Evolutionary conservation across 2,329 filamentous ascomycete genomes (phyloP), one percentile per base, ranked within the genome.

Genomic region (Colletotrichum graminicola): DNA sequence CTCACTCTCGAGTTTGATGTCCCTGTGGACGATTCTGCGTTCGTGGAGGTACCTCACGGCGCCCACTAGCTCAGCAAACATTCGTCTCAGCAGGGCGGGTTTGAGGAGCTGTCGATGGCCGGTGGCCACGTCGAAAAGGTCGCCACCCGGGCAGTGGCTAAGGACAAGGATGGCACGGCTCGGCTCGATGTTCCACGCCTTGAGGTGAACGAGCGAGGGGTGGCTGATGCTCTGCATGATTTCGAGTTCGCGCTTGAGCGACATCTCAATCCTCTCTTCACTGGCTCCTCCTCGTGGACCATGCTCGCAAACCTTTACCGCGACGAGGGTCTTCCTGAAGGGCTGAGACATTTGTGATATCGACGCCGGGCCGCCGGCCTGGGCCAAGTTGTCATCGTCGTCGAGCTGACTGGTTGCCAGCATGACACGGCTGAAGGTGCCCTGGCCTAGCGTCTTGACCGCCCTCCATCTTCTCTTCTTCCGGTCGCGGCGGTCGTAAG

Each of bases 1-100:
- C 91, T 82, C 88, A 96, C 93, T 89, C 86, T 99, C 96, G 71
- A 99, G 91, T 83, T 99, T 99, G 82, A 99, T 97, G 81, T 99
- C 96, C 72, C 96, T 91, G 80, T 99, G 96, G 65, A 98, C 95
- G 78, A 99, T 97, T 75, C 90, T 91, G 76, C 93, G 86, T 65
- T 89, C 85, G 81, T 99, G 96, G 60, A 99, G 85, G 83, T 98
- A 98, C 69, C 88, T 89, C 45, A 97, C 92, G 0, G 95, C 96
- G 73, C 89, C 91, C 32, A 98, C 91, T 74, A 98, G 82, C 80
- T 99, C 96, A 18, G 95, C 88, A 80, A 98, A 98, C 67, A 98
- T 94, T 62, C 96, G 90, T 74, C 94, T 89, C 60, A 98, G 86
- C 56, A 98, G 83, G 1, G 84, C 78, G 0, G 93, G 89, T 5